Conservation (phyloP, 331 rosid genomes). For the Malus hybrid region DNA sequence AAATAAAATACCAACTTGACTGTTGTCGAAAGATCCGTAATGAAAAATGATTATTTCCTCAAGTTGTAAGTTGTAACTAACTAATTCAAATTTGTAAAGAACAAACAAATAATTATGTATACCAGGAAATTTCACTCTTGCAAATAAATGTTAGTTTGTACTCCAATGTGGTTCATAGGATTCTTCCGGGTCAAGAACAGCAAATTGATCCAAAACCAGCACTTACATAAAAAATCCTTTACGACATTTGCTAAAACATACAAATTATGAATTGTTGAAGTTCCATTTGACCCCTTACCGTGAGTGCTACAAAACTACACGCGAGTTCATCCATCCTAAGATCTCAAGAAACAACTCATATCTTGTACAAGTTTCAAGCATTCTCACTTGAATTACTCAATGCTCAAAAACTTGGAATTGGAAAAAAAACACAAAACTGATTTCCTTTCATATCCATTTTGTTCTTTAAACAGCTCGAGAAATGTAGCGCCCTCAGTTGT, state of each 20-base stretch:
- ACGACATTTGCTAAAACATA: not conserved
- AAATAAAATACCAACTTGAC: not conserved
- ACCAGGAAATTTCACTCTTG: not conserved
- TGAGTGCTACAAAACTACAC: not conserved
- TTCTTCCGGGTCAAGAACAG: not conserved
- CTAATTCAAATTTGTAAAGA: not conserved
- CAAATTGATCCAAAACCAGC: not conserved
- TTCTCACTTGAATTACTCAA: not conserved
- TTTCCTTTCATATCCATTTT: not conserved
- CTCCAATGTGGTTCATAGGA: not conserved
- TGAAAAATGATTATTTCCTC: not conserved
- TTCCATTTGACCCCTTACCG: not conserved
- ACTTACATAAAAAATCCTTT: not conserved
- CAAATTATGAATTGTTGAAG: not conserved
- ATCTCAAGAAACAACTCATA: not conserved
- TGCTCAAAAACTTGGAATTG: not conserved
- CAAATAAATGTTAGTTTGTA: not conserved
- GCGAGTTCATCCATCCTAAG: not conserved
- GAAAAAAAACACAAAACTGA: not conserved
- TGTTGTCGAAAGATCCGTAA: no score
- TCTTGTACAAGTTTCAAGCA: not conserved
- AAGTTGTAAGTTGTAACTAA: not conserved
- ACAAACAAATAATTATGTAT: not conserved
- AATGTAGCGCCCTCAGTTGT: not conserved
- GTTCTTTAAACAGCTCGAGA: not conserved